phyloP scores from a whole-genome alignment of 805 yeast species.

The Candida ficus region DNA sequence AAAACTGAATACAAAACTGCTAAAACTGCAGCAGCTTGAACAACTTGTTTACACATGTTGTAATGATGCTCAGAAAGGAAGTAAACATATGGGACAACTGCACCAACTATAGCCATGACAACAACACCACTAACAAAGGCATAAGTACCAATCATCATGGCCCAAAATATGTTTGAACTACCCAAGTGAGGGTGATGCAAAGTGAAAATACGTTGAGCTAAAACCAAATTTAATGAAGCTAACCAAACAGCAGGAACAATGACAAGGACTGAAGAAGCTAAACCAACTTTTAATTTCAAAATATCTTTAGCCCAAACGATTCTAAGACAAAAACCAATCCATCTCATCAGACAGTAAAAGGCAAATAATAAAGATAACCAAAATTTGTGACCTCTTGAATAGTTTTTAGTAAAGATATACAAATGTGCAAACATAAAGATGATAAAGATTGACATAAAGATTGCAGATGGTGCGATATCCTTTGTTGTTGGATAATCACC shows the following conservation, averaged over 20 bases:
- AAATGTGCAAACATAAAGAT: conserved; percentile 44
- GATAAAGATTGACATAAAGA: conserved; percentile 50
- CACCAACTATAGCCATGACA: conserved; percentile 64
- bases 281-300: conserved; percentile 41
- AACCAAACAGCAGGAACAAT: conserved; percentile 55
- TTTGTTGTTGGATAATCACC: conserved; percentile 54
- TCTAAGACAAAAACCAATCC: conserved; percentile 56
- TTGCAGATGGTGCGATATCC: conserved; percentile 57
- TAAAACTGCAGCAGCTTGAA: conserved; percentile 44
- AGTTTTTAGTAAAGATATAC: conserved; percentile 42
- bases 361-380: conserved; percentile 48
- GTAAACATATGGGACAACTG: conserved; percentile 55
- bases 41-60: conserved; percentile 49
- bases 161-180: conserved; percentile 44
- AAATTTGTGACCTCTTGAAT: conserved; percentile 54
- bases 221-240: conserved; percentile 53
- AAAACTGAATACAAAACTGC: conserved; percentile 47
- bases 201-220: conserved; percentile 70
- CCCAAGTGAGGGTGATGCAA: conserved; percentile 78
- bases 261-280: conserved; percentile 51
- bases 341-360: conserved; percentile 46
- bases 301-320: conserved; percentile 54
- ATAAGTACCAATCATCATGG: conserved; percentile 45
- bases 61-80: conserved; percentile 41
- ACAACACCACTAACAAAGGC: conserved; percentile 50